A percentile compares a stretch with the other conserved stretches of the same genome.
These are phyloP conservation scores for Pseudomassariella vexata DNA, from an alignment of 2,329 filamentous ascomycete genomes.

Conservation along the genomic window DNA sequence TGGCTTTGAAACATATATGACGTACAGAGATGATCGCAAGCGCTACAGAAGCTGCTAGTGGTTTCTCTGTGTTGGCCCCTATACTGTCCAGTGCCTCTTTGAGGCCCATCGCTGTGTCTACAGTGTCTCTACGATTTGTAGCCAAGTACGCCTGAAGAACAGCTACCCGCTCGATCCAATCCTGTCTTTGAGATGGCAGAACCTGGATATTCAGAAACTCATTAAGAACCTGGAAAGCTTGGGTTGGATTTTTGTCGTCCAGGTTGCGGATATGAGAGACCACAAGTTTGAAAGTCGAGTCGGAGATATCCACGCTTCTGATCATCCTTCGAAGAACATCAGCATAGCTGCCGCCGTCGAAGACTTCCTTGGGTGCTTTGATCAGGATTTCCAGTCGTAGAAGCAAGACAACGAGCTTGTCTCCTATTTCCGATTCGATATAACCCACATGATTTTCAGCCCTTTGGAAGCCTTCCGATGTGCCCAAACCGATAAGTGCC, in stretches of 20 bases:
- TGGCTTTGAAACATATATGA: constrained; percentile 7
- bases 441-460: constrained; percentile 52
- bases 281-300: constrained; percentile 59
- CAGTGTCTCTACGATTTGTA: constrained; percentile 38
- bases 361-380: constrained; percentile 36
- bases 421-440: constrained; percentile 58
- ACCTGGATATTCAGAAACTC: constrained; percentile 57
- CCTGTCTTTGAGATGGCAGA: constrained; percentile 36
- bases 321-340: constrained; percentile 58
- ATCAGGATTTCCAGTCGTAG: constrained; percentile 64
- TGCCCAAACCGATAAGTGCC: constrained; percentile 42
- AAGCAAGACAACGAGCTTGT: constrained; percentile 60
- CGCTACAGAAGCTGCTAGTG: constrained; percentile 55
- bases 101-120: constrained; percentile 21
- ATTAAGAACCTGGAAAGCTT: constrained; percentile 50
- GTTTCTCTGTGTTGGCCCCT: constrained; percentile 33
- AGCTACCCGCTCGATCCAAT: constrained; percentile 64
- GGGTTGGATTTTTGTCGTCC: constrained; percentile 43
- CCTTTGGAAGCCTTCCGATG: constrained; percentile 36
- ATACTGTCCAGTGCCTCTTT: constrained; percentile 26
- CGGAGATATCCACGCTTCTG: constrained; percentile 50
- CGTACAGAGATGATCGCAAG: constrained; percentile 62
- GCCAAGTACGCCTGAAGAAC: constrained; percentile 64
- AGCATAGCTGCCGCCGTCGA: constrained; percentile 42
- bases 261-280: constrained; percentile 64